Base-by-base conservation (phyloP, 345 rosid genomes). In the Eutrema japonicum region DNA sequence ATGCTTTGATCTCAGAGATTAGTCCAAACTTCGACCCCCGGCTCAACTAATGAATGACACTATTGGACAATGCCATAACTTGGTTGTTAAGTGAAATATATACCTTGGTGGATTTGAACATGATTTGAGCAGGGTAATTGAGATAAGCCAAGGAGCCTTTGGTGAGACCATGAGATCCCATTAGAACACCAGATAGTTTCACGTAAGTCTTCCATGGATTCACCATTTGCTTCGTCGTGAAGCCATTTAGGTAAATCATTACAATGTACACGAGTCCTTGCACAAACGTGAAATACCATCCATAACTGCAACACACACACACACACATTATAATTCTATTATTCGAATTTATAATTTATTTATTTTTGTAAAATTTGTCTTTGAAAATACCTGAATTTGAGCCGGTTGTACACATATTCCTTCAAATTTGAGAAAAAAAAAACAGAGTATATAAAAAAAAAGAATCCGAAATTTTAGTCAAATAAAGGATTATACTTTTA, bases 101-200 rank as follows among this genome's bases (percentile, higher is more conserved):
- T 79, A 87, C 97, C 93, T 91, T 91, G 9, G 97, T 91, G 76
- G 97, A 91, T 73, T 91, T 91, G 82, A 89, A 91, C 96, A 91
- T 91, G 78, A 91, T 87, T 66, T 91, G 97, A 13, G 93, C 96
- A 26, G 97, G 96, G 77, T 91, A 91, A 72, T 91, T 91, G 32
- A 91, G 97, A 76, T 83, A 91, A 71, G 97, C 93, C 75, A 91
- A 79, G 4, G 96, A 91, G 30, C 93, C 90, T 71, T 91, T 91
- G 49, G 96, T 91, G 53, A 91, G 81, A 40, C 97, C 97, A 82
- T 88, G 91, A 67, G 96, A 91, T 58, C 90, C 93, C 96, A 91
- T 91, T 26, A 89, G 84, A 55, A 89, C 97, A 18, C 86, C 93
- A 42, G 93, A 87, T 46, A 91, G 88, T 64, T 86, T 91, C 57